A percentile compares a stretch with the other conserved stretches of the same genome.
phyloP scores from a whole-genome alignment of 495 filamentous ascomycete genomes.

The Talaromyces ruber region DNA sequence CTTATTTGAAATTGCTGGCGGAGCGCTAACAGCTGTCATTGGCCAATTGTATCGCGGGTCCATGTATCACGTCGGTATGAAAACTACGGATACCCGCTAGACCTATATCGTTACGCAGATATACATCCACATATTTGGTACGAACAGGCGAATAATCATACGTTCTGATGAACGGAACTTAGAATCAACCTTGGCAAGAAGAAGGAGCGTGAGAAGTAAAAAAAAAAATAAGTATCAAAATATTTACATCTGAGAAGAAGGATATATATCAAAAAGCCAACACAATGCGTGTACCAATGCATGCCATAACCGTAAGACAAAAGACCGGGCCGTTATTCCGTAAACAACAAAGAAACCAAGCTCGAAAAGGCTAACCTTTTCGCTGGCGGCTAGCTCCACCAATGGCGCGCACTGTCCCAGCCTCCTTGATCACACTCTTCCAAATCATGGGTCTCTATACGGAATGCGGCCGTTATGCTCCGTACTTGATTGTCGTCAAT shows the following conservation, averaged over 20 bases:
- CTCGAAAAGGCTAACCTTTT: background rate
- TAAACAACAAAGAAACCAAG: background rate
- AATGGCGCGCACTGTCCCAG: background rate
- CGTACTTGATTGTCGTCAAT: background rate
- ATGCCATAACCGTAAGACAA: background rate
- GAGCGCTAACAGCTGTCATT: background rate
- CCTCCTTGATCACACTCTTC: background rate
- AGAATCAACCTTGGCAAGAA: background rate
- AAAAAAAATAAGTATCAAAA: background rate
- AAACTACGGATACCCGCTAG: background rate
- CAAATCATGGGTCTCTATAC: background rate
- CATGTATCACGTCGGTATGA: background rate
- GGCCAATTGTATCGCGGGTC: background rate
- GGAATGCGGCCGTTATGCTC: background rate
- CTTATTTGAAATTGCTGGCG: background rate
- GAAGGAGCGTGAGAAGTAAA: background rate
- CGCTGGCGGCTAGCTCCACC: conserved; percentile 1
- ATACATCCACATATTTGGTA: background rate
- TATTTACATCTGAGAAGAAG: background rate
- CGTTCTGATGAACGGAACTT: background rate
- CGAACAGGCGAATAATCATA: background rate
- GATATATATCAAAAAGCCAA: background rate
- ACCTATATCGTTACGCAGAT: background rate
- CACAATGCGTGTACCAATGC: background rate
- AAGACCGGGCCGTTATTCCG: background rate